phyloP scores from a whole-genome alignment of 176 grass and related monocot species.

The Chloris gayana region DNA sequence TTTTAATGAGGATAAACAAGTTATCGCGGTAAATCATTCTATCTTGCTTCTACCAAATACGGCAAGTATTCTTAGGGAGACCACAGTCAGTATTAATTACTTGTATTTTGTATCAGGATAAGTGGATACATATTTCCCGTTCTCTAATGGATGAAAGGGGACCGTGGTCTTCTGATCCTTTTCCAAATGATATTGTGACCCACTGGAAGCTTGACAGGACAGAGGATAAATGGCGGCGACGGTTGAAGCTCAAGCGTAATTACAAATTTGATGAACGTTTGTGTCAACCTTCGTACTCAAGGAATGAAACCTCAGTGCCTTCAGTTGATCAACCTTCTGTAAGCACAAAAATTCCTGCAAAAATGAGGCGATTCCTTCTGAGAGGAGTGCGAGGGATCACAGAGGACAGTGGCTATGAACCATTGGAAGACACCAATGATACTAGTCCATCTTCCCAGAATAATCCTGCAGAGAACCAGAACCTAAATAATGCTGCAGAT shows the following conservation, averaged over 20 bases:
- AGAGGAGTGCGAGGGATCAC: constrained; percentile 80
- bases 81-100: constrained; percentile 17
- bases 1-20: constrained; percentile 93
- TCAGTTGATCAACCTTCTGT: constrained; percentile 41
- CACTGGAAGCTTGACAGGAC: constrained; percentile 96
- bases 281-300: constrained; percentile 64
- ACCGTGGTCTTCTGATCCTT: constrained; percentile 88
- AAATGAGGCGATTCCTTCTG: constrained; percentile 82
- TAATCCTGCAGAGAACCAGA: constrained; percentile 50
- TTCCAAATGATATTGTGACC: constrained; percentile 74
- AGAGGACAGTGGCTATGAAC: constrained; percentile 65
- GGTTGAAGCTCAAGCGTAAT: constrained; percentile 90
- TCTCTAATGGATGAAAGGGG: constrained; percentile 89
- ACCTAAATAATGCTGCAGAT: constrained; percentile 45
- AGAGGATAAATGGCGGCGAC: constrained; percentile 89
- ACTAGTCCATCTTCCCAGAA: constrained; percentile 43
- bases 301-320: constrained; percentile 37
- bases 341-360: constrained; percentile 67
- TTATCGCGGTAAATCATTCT: constrained; percentile 71
- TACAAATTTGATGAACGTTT: constrained; percentile 92
- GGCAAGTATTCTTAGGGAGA: constrained; percentile 15
- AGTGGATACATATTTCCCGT: constrained; percentile 92
- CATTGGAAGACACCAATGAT: constrained; percentile 57
- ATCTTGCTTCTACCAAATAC: constrained; percentile 20
- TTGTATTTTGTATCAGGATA: constrained; percentile 70